Evolutionary conservation across 2,329 filamentous ascomycete genomes (phyloP).

Genomic region (Parastagonospora nodorum): DNA sequence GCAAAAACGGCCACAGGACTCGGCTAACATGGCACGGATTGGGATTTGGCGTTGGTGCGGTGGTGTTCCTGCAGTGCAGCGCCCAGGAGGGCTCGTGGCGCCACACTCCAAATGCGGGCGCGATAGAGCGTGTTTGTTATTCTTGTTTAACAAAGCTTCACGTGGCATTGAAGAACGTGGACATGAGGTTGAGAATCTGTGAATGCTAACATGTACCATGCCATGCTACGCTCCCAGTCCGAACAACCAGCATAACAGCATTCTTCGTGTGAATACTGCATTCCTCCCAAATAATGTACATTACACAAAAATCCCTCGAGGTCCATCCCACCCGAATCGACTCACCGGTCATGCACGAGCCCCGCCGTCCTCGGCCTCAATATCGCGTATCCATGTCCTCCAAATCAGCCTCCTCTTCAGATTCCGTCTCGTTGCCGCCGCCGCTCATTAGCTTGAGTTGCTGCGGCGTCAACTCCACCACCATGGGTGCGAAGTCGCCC

Average conservation of each 20-base stretch:
- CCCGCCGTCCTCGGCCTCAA: constrained; percentile 22
- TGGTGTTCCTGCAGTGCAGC: too few relatives aligned
- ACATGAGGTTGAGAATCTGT: too few relatives aligned
- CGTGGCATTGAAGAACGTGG: too few relatives aligned
- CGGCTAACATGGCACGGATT: too few relatives aligned
- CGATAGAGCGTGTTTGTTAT: too few relatives aligned
- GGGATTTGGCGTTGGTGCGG: too few relatives aligned
- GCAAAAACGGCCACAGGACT: too few relatives aligned
- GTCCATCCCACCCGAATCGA: constrained; percentile 7
- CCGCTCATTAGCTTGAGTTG: constrained; percentile 48
- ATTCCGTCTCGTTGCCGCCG: constrained; percentile 35
- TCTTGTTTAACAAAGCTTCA: too few relatives aligned
- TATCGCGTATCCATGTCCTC: constrained; percentile 48
- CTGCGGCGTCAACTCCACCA: constrained; percentile 60
- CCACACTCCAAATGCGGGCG: too few relatives aligned
- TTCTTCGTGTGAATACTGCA: background rate
- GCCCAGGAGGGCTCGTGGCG: too few relatives aligned
- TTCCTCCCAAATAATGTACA: background rate
- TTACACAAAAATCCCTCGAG: too few relatives aligned
- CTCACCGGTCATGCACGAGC: constrained; percentile 26
- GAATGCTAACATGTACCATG: background rate
- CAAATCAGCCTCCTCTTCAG: constrained; percentile 46
- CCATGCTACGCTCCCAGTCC: background rate
- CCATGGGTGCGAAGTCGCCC: constrained; percentile 66
- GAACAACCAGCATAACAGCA: too few relatives aligned